A percentile compares a stretch with the other conserved stretches of the same genome.
Evolutionary conservation across 2,329 filamentous ascomycete genomes (phyloP).

Genomic region (Exophiala mesophila): DNA sequence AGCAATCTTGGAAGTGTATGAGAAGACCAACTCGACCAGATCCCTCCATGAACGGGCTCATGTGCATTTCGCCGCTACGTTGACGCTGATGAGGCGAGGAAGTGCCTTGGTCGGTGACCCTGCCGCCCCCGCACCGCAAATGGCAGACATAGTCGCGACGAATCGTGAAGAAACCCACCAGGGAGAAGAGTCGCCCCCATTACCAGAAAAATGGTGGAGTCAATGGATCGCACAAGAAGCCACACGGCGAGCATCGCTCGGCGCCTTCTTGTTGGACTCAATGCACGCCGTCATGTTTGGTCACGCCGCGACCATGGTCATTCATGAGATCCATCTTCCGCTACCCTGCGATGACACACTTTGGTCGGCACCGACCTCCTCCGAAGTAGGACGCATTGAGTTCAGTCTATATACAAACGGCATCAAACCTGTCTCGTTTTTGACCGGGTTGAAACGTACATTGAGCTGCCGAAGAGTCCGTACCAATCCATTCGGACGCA

Average conservation of each 20-base stretch:
- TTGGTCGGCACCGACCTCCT: constrained; percentile 4
- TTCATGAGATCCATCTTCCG: constrained; percentile 7
- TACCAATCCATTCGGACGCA: constrained; percentile 5
- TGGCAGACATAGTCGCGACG: neutral
- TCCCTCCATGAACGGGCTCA: constrained; percentile 5
- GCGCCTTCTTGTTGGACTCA: constrained; percentile 5
- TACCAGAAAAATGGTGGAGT: constrained; percentile 5
- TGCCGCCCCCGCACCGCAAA: constrained; percentile 7
- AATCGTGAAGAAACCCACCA: neutral
- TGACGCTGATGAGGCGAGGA: constrained; percentile 6
- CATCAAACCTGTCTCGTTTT: constrained; percentile 4
- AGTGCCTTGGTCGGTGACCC: constrained; percentile 3
- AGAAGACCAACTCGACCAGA: constrained; percentile 5
- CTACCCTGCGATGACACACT: constrained; percentile 3
- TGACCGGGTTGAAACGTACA: constrained; percentile 4
- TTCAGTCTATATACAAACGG: constrained; percentile 8
- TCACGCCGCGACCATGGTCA: constrained; percentile 8
- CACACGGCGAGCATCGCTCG: constrained; percentile 2
- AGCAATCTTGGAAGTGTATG: constrained; percentile 5
- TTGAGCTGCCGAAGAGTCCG: constrained; percentile 2
- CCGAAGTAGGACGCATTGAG: constrained; percentile 6
- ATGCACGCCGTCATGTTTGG: constrained; percentile 7
- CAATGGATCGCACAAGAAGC: constrained; percentile 7
- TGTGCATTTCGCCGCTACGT: constrained; percentile 6
- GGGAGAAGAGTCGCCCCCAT: neutral